These are phyloP conservation scores for Euphorbia pulcherrima DNA, from an alignment of 345 rosid genomes.

Conservation along the genomic window DNA sequence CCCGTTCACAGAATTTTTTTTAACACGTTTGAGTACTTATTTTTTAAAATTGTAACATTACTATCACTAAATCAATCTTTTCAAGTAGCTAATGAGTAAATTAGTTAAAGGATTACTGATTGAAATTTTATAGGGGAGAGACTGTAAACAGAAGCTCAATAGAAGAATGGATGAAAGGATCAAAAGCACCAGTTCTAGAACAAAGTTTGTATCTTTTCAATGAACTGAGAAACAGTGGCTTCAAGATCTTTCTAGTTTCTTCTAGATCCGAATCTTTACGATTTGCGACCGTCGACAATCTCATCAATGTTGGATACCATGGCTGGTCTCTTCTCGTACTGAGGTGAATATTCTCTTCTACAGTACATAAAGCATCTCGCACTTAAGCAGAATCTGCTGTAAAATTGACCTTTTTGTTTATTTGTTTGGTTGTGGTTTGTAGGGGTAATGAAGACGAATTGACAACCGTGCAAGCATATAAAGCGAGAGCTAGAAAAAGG, in stretches of 20 bases:
- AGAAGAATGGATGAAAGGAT: slow-evolving; percentile 59
- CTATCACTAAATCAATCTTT: no score
- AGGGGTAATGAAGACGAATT: slow-evolving; percentile 63
- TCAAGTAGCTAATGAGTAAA: no score
- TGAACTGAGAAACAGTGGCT: slow-evolving; percentile 54
- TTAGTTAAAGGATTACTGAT: no score
- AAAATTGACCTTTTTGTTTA: no score
- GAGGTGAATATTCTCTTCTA: slow-evolving; percentile 52
- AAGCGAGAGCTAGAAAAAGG: slow-evolving; percentile 44
- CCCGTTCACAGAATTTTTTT: no score
- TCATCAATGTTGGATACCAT: slow-evolving; percentile 70
- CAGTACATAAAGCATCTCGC: no score
- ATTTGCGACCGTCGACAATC: slow-evolving; percentile 76
- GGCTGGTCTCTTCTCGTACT: slow-evolving; percentile 73
- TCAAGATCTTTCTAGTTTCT: slow-evolving; percentile 72
- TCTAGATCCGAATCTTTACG: slow-evolving; percentile 66
- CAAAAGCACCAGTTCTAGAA: slow-evolving; percentile 61
- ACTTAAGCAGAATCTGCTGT: no score
- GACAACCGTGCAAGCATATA: slow-evolving; percentile 60
- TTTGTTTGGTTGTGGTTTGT: background rate
- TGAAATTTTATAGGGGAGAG: slow-evolving; percentile 46
- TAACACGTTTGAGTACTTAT: no score
- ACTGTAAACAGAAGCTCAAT: slow-evolving; percentile 45
- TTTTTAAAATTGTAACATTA: no score
- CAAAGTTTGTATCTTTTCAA: slow-evolving; percentile 53